Base-by-base conservation (phyloP, 768 basidiomycete genomes). In the Galerina sulciceps region DNA sequence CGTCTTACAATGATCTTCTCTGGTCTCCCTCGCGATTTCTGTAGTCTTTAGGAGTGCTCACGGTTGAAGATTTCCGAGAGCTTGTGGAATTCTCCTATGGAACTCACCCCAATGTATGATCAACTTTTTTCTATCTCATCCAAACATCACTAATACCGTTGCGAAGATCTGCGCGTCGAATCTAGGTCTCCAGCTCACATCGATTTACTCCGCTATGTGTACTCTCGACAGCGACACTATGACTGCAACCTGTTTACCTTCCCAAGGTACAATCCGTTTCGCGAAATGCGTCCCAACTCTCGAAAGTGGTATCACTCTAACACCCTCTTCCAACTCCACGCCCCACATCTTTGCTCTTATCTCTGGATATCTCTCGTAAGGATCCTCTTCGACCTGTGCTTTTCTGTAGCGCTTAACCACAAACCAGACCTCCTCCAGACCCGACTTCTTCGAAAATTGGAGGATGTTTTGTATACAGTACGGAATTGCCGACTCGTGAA, bases 311-410 rank as follows among this genome's bases (percentile, higher is more conserved):
- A 60, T 8, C 5, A 52, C 49, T 22, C 51, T 49, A 13, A 56
- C 14, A 8, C 4, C 8, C 3, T 48, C 41, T 4, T 51, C 49
- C 6, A 43, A 26, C 14, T 51, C 49, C 3, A 34, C 5, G 5
- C 26, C 17, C 59, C 59, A 60, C 26, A 60, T 42, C 35, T 53
- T 55, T 10, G 59, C 59, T 17, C 49, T 20, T 10, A 60, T 26
- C 26, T 42, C 41, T 4, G 54, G 48, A 36, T 52, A 60, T 4
- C 2, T 14, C 20, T 22, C 26, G 40, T 51, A 60, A 14, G 59
- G 59, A 18, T 60, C 59, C 6, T 46, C 1, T 34, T 22, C 17
- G 14, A 55, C 40, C 1, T 50, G 17, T 2, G 34, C 47, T 17
- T 26, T 17, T 23, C 36, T 15, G 42, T 49, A 47, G 1, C 34